Percentiles rank a stretch among this genome's conserved stretches.
These are phyloP conservation scores for Bidens hawaiensis DNA, from an alignment of 140 eudicot genomes.

Conservation along the genomic window DNA sequence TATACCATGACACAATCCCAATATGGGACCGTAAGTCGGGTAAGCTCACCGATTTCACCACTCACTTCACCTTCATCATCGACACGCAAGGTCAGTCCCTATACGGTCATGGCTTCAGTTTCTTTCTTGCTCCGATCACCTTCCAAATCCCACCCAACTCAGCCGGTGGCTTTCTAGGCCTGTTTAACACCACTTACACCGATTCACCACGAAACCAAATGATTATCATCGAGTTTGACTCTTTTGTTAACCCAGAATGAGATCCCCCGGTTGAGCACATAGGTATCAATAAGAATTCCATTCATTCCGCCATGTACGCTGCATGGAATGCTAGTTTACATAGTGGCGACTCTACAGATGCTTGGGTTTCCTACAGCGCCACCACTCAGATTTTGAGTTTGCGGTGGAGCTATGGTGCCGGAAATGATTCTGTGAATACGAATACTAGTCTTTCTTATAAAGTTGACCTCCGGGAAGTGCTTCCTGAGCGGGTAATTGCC, in stretches of 20 bases:
- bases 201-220: conserved; percentile 34
- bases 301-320: conserved; percentile 15
- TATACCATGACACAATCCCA: conserved; percentile 29
- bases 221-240: conserved; percentile 46
- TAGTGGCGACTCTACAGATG: conserved; percentile 35
- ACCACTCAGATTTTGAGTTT: conserved; percentile 32
- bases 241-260: conserved; percentile 29
- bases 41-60: conserved; percentile 41
- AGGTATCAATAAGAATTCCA: conserved; percentile 45
- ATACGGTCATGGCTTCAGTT: conserved; percentile 59
- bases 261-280: conserved; percentile 45
- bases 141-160: conserved; percentile 51
- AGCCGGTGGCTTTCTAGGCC: conserved; percentile 46
- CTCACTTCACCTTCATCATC: conserved; percentile 44
- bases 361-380: conserved; percentile 37
- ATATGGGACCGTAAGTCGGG: conserved; percentile 45
- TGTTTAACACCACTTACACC: conserved; percentile 34
- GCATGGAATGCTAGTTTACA: conserved; percentile 44
- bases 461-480: conserved; percentile 36
- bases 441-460: conserved; percentile 30
- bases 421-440: not conserved
- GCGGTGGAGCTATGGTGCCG: conserved; percentile 23
- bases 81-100: not conserved
- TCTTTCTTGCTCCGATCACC: conserved; percentile 53
- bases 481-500: conserved; percentile 26